Percentiles rank a stretch among this genome's conserved stretches.
These are phyloP conservation scores for Lichtheimia corymbifera DNA, from an alignment of 371 early-diverging fungal genomes.

Conservation along the genomic window DNA sequence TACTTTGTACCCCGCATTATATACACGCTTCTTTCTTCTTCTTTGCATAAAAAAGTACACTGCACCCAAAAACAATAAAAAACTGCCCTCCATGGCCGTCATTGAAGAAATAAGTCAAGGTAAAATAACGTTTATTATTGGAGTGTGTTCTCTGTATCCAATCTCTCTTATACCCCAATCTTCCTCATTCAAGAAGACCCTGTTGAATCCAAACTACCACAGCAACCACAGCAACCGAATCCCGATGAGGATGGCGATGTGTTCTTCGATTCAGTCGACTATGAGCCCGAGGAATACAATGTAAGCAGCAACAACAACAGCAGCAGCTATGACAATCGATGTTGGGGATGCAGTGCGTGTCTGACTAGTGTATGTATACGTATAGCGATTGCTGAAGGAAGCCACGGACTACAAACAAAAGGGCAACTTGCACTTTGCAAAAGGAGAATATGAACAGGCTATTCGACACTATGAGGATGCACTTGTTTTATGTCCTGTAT, in stretches of 20 bases:
- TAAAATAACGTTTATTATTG: background rate
- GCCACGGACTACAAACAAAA: constrained; percentile 51
- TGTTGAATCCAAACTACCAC: background rate
- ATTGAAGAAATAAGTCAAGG: constrained; percentile 37
- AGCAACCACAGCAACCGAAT: background rate
- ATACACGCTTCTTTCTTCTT: too few species aligned
- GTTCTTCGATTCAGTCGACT: constrained; percentile 43
- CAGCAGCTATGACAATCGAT: background rate
- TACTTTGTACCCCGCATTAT: too few species aligned
- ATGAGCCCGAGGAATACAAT: constrained; percentile 35
- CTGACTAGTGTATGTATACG: too few species aligned
- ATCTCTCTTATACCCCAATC: background rate
- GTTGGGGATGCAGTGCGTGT: too few species aligned
- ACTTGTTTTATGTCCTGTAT: constrained; percentile 54
- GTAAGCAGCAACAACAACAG: constrained; percentile 11
- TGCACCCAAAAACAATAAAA: too few species aligned
- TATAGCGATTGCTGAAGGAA: constrained; percentile 38
- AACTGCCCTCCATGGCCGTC: constrained; percentile 36
- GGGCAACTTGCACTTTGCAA: constrained; percentile 59
- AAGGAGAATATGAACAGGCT: constrained; percentile 53
- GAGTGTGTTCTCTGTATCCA: background rate
- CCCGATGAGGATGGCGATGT: constrained; percentile 41
- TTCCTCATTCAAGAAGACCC: background rate
- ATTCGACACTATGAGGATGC: constrained; percentile 64
- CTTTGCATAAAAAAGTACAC: too few species aligned